Conservation (phyloP, 2,329 filamentous ascomycete genomes). For the Phialocephala sp. region DNA sequence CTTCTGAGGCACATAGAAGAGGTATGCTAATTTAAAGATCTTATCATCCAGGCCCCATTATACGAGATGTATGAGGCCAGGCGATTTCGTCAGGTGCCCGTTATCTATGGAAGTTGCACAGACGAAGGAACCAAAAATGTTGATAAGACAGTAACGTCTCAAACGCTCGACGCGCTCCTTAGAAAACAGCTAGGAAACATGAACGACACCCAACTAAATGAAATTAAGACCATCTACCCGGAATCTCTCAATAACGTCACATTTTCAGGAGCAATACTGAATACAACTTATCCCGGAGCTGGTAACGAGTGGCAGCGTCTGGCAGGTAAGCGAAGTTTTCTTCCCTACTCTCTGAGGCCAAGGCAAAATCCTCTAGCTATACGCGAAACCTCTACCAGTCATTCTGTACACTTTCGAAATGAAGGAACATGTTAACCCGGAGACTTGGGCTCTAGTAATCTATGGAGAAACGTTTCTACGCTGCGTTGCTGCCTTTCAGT, state of each 20-base stretch:
- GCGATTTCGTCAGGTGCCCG: conserved; percentile 56
- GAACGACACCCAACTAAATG: conserved; percentile 17
- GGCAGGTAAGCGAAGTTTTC: conserved; percentile 5
- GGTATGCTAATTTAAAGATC: background rate
- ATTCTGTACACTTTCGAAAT: background rate
- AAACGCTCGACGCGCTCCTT: conserved; percentile 8
- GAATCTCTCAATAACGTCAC: conserved; percentile 22
- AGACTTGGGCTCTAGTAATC: background rate
- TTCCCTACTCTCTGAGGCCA: background rate
- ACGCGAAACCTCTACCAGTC: no score
- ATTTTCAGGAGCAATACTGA: conserved; percentile 15
- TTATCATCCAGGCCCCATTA: conserved; percentile 12
- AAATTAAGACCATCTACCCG: conserved; percentile 16
- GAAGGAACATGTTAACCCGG: background rate
- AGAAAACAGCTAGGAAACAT: conserved; percentile 18
- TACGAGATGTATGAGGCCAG: conserved; percentile 50
- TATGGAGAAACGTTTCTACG: conserved; percentile 10
- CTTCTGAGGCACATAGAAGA: background rate
- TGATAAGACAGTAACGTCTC: conserved; percentile 20
- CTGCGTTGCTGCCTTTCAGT: conserved; percentile 19
- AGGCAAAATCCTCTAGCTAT: no score
- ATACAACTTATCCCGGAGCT: conserved; percentile 19
- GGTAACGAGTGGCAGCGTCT: conserved; percentile 25
- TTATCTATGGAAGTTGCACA: conserved; percentile 47
- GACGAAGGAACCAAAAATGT: conserved; percentile 24